Percentiles rank a stretch among this genome's conserved stretches.
These are phyloP conservation scores for Phytophthora pinifolia DNA, from an alignment of 352 stramenopile genomes.

Conservation along the genomic window DNA sequence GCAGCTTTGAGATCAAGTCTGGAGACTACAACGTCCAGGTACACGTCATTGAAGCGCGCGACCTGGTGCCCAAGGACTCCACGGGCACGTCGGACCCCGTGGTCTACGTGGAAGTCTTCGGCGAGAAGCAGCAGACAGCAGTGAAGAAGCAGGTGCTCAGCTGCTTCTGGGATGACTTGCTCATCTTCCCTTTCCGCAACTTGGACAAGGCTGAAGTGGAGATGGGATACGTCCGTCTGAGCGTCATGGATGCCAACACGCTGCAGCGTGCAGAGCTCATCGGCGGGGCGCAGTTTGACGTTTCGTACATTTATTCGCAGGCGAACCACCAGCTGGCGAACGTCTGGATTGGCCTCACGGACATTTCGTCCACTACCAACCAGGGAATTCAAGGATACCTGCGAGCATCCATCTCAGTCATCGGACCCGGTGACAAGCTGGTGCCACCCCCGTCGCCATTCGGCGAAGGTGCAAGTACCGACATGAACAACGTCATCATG, in stretches of 20 bases:
- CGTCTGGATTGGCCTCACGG: conserved; percentile 90
- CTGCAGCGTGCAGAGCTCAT: conserved; percentile 89
- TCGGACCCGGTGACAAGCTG: conserved; percentile 87
- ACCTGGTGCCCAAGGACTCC: conserved; percentile 86
- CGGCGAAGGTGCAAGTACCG: conserved; percentile 34
- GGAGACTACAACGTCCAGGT: conserved; percentile 90
- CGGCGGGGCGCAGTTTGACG: conserved; percentile 83
- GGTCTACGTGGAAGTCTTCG: conserved; percentile 88
- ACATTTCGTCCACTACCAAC: conserved; percentile 79
- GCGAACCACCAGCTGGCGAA: conserved; percentile 89
- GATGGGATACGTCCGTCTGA: conserved; percentile 79
- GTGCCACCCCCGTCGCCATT: conserved; percentile 68
- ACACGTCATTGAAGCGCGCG: conserved; percentile 89
- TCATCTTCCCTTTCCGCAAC: conserved; percentile 78
- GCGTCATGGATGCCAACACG: conserved; percentile 87
- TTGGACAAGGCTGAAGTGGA: conserved; percentile 84
- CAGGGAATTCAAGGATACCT: conserved; percentile 91
- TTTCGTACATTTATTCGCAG: conserved; percentile 87
- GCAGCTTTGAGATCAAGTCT: conserved; percentile 82
- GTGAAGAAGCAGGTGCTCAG: conserved; percentile 88
- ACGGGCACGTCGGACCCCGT: conserved; percentile 91
- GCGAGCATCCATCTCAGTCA: conserved; percentile 84
- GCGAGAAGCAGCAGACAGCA: conserved; percentile 81
- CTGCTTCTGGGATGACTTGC: conserved; percentile 83
- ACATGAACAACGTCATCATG: conserved; percentile 79